These are phyloP conservation scores for Hypoxylon sp. DNA, from an alignment of 2,329 filamentous ascomycete genomes.

Conservation along the genomic window DNA sequence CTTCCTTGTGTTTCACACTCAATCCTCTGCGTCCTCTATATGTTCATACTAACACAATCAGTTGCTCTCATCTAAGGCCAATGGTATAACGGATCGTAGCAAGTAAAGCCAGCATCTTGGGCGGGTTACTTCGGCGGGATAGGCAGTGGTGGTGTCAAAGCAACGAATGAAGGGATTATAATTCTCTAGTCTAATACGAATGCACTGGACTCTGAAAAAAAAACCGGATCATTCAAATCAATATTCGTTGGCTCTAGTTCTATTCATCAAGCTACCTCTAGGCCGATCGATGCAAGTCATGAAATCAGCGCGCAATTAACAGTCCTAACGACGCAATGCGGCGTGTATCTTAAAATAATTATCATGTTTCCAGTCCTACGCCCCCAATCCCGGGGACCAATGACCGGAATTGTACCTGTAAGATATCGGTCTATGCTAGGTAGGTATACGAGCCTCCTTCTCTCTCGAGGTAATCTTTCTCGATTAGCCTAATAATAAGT, in stretches of 20 bases:
- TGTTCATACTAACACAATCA: too few species aligned
- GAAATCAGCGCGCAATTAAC: neutral
- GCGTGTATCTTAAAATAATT: neutral
- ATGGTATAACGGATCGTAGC: too few species aligned
- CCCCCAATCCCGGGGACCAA: conserved; percentile 6
- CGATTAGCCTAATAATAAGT: conserved; percentile 76
- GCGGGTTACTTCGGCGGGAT: too few species aligned
- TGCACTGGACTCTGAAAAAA: neutral
- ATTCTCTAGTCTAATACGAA: neutral
- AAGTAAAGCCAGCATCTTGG: too few species aligned
- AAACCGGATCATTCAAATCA: neutral
- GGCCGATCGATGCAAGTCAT: neutral
- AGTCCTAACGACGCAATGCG: conserved; percentile 1
- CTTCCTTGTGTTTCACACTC: neutral
- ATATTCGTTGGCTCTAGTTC: neutral
- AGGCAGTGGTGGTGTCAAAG: neutral
- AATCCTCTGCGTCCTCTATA: neutral
- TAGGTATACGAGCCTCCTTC: conserved; percentile 80
- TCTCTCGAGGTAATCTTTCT: conserved; percentile 93
- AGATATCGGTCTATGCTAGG: conserved; percentile 66
- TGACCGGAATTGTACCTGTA: neutral
- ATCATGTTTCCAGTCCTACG: neutral
- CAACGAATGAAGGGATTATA: neutral
- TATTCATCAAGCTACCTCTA: neutral
- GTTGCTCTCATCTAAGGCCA: too few species aligned